Conservation (phyloP, 257 asterid species). For the Salvia miltiorrhiza region DNA sequence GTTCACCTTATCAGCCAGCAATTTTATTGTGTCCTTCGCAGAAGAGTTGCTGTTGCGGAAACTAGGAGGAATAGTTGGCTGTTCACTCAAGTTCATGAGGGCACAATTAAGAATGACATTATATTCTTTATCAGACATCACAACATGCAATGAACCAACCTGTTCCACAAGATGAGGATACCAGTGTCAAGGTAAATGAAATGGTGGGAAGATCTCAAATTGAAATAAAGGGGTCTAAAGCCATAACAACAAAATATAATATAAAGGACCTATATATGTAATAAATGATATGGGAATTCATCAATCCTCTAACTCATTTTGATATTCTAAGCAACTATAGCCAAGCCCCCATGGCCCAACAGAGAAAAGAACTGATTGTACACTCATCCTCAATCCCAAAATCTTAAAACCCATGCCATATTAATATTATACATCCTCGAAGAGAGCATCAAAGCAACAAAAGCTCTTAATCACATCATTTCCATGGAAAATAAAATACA, state of each 20-base stretch:
- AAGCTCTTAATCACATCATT: neutral
- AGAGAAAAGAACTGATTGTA: neutral
- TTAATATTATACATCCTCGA: neutral
- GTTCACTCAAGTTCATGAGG: slow-evolving; percentile 76
- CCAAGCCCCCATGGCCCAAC: neutral
- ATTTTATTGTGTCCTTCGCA: slow-evolving; percentile 79
- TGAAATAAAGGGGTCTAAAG: slow-evolving; percentile 6
- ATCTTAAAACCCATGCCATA: neutral
- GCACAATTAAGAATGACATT: slow-evolving; percentile 81
- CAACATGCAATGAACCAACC: slow-evolving; percentile 84
- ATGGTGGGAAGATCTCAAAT: neutral
- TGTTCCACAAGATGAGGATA: slow-evolving; percentile 34
- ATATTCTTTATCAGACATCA: slow-evolving; percentile 95
- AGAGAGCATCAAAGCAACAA: neutral
- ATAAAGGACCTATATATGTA: neutral
- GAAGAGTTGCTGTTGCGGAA: slow-evolving; percentile 79
- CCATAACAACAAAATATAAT: slow-evolving; percentile 9
- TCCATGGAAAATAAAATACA: neutral
- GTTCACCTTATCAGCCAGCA: slow-evolving; percentile 92
- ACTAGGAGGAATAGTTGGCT: slow-evolving; percentile 84
- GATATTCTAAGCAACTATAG: neutral
- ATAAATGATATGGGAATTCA: neutral
- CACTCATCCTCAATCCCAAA: neutral
- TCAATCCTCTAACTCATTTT: neutral
- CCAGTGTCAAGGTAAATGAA: slow-evolving; percentile 1